Percentiles rank a stretch among this genome's conserved stretches.
Conservation (phyloP, 768 basidiomycete genomes). For the Gloeopeniophorella convolvens region DNA sequence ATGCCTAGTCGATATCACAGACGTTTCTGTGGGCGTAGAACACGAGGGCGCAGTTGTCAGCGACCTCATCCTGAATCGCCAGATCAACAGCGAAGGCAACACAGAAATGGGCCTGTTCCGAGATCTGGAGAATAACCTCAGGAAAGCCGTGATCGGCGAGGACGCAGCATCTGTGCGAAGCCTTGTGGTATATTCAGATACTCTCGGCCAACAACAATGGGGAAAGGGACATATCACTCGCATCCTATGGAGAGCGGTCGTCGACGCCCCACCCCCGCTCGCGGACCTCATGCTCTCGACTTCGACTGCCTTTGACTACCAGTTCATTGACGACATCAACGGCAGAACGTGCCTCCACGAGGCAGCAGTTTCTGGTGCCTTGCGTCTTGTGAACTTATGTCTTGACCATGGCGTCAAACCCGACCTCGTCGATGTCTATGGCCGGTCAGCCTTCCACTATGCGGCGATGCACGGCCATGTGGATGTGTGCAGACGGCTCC, state of each 20-base stretch:
- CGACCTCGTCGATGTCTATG: slow-evolving; percentile 80
- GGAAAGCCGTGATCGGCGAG: slow-evolving; percentile 60
- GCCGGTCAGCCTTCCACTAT: slow-evolving; percentile 91
- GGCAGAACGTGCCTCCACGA: slow-evolving; percentile 91
- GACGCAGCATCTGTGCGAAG: slow-evolving; percentile 60
- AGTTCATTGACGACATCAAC: slow-evolving; percentile 95
- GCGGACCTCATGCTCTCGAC: slow-evolving; percentile 70
- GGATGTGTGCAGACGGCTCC: slow-evolving; percentile 63
- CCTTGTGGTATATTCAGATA: slow-evolving; percentile 63
- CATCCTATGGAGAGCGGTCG: slow-evolving; percentile 91
- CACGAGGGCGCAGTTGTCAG: slow-evolving; percentile 75
- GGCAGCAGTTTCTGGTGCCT: slow-evolving; percentile 78
- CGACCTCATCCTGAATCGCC: slow-evolving; percentile 62
- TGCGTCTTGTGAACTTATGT: slow-evolving; percentile 75
- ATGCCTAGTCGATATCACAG: slow-evolving; percentile 72
- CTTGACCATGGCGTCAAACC: slow-evolving; percentile 64
- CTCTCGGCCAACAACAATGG: slow-evolving; percentile 52
- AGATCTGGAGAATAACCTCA: slow-evolving; percentile 84
- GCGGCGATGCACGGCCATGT: slow-evolving; percentile 90
- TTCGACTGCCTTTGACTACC: slow-evolving; percentile 74
- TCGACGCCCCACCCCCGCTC: slow-evolving; percentile 69
- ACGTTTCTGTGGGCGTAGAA: slow-evolving; percentile 65
- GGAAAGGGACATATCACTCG: slow-evolving; percentile 70
- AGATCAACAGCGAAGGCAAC: slow-evolving; percentile 57
- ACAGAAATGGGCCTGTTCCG: slow-evolving; percentile 67